Percentiles rank a stretch among this genome's conserved stretches.
These are phyloP conservation scores for Fusarium oligoseptatum DNA, from an alignment of 2,329 filamentous ascomycete species.

Conservation along the genomic window DNA sequence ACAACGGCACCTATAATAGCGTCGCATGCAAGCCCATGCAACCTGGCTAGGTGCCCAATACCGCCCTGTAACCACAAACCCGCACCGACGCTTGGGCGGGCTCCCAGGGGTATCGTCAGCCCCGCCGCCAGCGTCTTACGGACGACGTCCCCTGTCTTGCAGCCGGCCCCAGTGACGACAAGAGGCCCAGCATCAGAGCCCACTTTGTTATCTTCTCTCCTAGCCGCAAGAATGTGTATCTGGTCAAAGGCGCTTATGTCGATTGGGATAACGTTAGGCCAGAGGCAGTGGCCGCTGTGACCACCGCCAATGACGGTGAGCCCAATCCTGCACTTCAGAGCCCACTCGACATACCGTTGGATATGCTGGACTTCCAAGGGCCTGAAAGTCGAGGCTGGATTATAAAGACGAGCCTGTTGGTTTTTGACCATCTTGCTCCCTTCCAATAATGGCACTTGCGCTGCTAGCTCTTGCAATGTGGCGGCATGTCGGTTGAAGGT, in stretches of 20 bases:
- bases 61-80: conserved; percentile 75
- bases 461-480: conserved; percentile 57
- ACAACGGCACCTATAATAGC: conserved; percentile 70
- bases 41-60: conserved; percentile 69
- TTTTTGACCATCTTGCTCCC: conserved; percentile 61
- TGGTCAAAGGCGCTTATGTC: conserved; percentile 70
- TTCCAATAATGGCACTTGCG: conserved; percentile 54
- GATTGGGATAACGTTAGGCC: conserved; percentile 65
- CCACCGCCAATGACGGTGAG: conserved; percentile 69
- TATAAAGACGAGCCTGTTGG: conserved; percentile 60
- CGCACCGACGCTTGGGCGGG: conserved; percentile 73
- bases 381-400: conserved; percentile 58
- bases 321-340: conserved; percentile 57
- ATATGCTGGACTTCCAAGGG: conserved; percentile 64
- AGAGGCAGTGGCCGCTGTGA: conserved; percentile 71
- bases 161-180: conserved; percentile 67
- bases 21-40: conserved; percentile 71
- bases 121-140: conserved; percentile 58
- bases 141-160: conserved; percentile 68
- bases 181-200: conserved; percentile 45
- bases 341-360: conserved; percentile 69
- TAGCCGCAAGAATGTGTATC: conserved; percentile 57
- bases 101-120: conserved; percentile 69
- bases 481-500: conserved; percentile 63
- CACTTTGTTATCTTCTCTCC: conserved; percentile 34